Evolutionary conservation across 495 filamentous ascomycete species (phyloP), one percentile per base, ranked within the genome.

Genomic region (Penicillium salamii): DNA sequence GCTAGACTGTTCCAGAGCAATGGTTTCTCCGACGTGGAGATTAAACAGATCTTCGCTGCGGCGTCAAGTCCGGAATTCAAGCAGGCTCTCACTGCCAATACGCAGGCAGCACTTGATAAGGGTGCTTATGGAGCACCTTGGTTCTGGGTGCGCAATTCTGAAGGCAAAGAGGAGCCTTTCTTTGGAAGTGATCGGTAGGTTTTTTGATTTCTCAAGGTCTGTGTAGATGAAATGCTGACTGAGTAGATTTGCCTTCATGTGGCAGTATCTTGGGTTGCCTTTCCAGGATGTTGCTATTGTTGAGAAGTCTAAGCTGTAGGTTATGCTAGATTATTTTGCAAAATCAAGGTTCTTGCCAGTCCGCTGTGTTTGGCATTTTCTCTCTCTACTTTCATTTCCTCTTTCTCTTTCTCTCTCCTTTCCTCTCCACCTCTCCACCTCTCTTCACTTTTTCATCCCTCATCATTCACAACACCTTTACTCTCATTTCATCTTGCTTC

Each of bases 91-190:
- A 75, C 71, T 41, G 70, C 63, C 3, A 78, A 78, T 24, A 90
- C 87, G 24, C 72, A 76, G 52, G 81, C 75, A 5, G 54, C 89
- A 9, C 62, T 66, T 15, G 75, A 83, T 33, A 65, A 58, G 14
- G 88, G 88, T 0, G 86, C 86, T 1, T 91, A 86, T 65, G 88
- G 88, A 0, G 81, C 81, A 43, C 88, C 88, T 1, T 91, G 87
- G 85, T 72, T 88, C 49, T 86, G 81, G 77, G 87, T 83, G n/a
- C 69, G 62, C n/a, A 80, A 88, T 57, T 56, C 44, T 12, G 65
- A 72, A 8, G 83, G 84, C 4, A 59, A 70, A 42, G 72, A 70
- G 43, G 83, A 87, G 68, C 83, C 85, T 3, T 90, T 89, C 62
- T 91, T 90, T 64, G 87, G 87, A 2, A 89, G 85, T 66, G 87